Evolutionary conservation across 1,284 basidiomycete species (phyloP), one percentile per base, ranked within the genome.

Genomic region (Kwoniella shivajii): DNA sequence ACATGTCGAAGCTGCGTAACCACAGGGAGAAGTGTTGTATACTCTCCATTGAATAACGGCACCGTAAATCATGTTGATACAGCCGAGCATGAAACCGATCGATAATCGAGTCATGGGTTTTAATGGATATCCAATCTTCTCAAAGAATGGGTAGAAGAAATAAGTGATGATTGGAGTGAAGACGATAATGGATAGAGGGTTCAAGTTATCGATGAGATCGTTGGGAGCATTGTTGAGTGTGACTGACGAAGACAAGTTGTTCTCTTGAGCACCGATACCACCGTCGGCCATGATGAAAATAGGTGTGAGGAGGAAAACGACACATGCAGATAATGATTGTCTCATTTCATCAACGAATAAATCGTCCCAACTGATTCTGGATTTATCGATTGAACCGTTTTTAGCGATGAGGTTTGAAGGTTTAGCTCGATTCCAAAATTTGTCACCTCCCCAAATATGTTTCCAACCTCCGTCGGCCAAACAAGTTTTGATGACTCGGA

Each of bases 1-100:
- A 50, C 75, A 78, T 2, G 68, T 73, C 7, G 78, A 72, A 16
- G 79, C 79, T 46, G 66, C 63, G 57, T 73, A 67, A 24, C 80
- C 80, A 59, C 81, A 82, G 0, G 75, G 72, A 33, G 74, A 78
- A 3, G 63, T 72, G 61, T 73, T 58, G 73, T 82, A 82, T 56
- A 82, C 80, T 63, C 74, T 71, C 73, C 77, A 74, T 63, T 82
- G 81, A 24, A 81, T 56, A 47, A 82, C 75, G 13, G 79, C 77
- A 20, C 76, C 76, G 63, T 75, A 74, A 62, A 80, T 70, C 72
- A 78, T 78, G 63, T 68, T 68, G 45, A 77, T 51, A 42, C 73
- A 69, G 39, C 72, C 80, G 16, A 74, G 57, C 41, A 73, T 31
- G 63, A 75, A 75, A 50, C 74, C 74, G 44, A 71, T 67, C 3